Evolutionary conservation across 768 basidiomycete species (phyloP), one percentile per base, ranked within the genome.

Genomic region (Scleroderma bovista): DNA sequence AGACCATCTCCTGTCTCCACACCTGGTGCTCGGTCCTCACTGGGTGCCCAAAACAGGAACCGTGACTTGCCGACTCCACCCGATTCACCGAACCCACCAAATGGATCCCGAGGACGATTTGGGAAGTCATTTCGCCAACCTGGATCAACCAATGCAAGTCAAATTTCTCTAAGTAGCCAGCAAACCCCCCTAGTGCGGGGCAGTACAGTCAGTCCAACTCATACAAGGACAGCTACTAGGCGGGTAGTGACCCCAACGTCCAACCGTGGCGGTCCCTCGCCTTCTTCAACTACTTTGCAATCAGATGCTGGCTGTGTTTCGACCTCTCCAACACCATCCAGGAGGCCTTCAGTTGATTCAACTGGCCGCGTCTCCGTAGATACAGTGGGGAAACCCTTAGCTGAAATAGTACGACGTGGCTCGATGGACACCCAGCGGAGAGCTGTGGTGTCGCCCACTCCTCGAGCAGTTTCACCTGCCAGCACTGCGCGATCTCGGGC

Each of bases 271-370:
- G 57, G 75, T 17, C 61, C 71, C 6, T 79, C 82, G 2, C 57
- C 73, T 6, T 81, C 83, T 3, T 64, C 77, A 3, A 74, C 79
- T 2, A 75, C 78, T 55, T 67, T 80, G 45, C 76, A 77, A n/a
- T 64, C 75, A 9, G 62, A 57, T 26, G 57, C 62, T 7, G 24
- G 45, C 17, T 53, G 44, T 42, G 54, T 65, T 11, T 55, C 63
- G 10, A 59, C 58, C 32, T 57, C 74, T 12, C 61, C 70, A 4
- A 50, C 62, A 22, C 46, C 62, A 43, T 60, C 60, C 33, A 63
- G 66, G 24, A 59, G 63, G 48, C 55, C 63, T 15, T 67, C 64
- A 16, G 34, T 64, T 15, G 54, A 64, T 23, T 29, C 57, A 15
- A 49, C 51, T 46, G 57, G 63, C 36, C 54, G 65, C 49, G 42